A percentile compares a stretch with the other conserved stretches of the same genome.
These are phyloP conservation scores for Collybia mongolica DNA, from an alignment of 768 basidiomycete species.

Conservation along the genomic window DNA sequence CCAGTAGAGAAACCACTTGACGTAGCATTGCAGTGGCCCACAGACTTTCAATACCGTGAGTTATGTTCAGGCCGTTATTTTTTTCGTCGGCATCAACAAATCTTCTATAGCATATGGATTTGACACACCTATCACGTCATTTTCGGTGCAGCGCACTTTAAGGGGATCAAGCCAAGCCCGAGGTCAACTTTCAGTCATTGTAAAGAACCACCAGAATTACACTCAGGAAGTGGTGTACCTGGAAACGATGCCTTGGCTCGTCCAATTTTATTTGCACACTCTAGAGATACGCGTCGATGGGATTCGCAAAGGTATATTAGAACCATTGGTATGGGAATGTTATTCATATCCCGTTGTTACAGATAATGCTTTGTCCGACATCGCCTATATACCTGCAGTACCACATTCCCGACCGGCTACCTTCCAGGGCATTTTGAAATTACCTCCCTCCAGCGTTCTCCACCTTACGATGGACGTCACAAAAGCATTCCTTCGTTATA, in stretches of 20 bases:
- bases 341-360: conserved; percentile 3
- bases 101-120: conserved; percentile 33
- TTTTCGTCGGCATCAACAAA: not conserved
- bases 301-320: conserved; percentile 38
- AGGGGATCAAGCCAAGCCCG: conserved; percentile 73
- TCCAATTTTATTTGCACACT: conserved; percentile 87
- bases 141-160: conserved; percentile 69
- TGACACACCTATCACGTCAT: conserved; percentile 41
- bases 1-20: conserved; percentile 50
- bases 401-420: conserved; percentile 76
- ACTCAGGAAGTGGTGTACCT: conserved; percentile 63
- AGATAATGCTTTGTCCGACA: conserved; percentile 65
- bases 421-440: conserved; percentile 63
- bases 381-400: conserved; percentile 66
- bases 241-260: conserved; percentile 92
- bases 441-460: conserved; percentile 70
- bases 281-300: conserved; percentile 52
- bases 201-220: conserved; percentile 57
- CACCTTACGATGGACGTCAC: conserved; percentile 70
- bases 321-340: not conserved
- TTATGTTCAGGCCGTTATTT: conserved; percentile 4
- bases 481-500: conserved; percentile 88
- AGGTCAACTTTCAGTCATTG: conserved; percentile 65
- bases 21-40: conserved; percentile 54
- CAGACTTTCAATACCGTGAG: conserved; percentile 65